Conservation (phyloP, 140 eudicot species). For the Eryngium alpinum region DNA sequence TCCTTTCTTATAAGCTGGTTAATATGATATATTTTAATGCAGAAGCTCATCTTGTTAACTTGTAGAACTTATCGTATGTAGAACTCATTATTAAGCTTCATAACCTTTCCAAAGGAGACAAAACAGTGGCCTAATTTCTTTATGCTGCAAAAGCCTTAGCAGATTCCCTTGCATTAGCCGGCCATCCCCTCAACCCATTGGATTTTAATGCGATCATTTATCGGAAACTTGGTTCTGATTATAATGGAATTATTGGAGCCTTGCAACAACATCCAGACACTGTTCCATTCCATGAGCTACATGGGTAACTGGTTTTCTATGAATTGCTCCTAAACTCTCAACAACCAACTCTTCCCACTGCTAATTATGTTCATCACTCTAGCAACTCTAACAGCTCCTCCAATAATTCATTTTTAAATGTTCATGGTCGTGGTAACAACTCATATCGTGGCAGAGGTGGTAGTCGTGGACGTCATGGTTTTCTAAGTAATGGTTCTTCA, state of each 20-base stretch:
- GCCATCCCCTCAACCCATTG: neutral
- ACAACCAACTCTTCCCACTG: no score
- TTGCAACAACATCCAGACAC: neutral
- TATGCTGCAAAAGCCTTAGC: neutral
- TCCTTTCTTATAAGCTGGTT: neutral
- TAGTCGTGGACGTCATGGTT: neutral
- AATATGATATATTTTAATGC: neutral
- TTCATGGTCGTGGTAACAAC: neutral
- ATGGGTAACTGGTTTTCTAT: no score
- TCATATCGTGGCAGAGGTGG: neutral
- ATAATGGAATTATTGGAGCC: neutral
- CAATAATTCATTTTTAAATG: neutral
- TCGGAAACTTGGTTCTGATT: neutral
- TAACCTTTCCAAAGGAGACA: no score
- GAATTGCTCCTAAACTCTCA: no score
- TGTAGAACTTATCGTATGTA: constrained; percentile 25
- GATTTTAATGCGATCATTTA: neutral
- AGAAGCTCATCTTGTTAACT: constrained; percentile 5
- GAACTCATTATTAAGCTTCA: no score
- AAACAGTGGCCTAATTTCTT: no score
- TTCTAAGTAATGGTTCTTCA: neutral
- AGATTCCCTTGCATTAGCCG: neutral
- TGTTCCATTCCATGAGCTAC: neutral
- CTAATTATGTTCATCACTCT: no score
- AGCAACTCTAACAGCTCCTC: neutral